phyloP scores from a whole-genome alignment of 176 grass and related monocot species.

The Oryza glaberrima region DNA sequence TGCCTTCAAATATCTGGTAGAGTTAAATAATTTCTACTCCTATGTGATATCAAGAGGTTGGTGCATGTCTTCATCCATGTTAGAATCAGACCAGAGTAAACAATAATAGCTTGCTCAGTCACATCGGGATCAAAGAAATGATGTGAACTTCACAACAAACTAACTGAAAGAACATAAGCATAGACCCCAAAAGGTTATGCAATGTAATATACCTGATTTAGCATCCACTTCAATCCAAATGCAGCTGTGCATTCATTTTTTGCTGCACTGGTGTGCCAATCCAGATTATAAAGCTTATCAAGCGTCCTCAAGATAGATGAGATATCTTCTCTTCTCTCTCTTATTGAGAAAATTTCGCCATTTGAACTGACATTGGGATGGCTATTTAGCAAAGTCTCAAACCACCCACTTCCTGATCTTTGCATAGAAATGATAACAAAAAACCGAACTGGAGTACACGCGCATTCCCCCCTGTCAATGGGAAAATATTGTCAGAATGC shows the following conservation, averaged over 20 bases:
- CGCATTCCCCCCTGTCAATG: slow-evolving; percentile 57
- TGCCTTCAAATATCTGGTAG: neutral
- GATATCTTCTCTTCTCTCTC: slow-evolving; percentile 59
- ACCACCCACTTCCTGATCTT: slow-evolving; percentile 98
- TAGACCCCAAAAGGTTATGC: neutral
- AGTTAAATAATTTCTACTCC: neutral
- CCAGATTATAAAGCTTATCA: slow-evolving; percentile 76
- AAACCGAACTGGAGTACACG: slow-evolving; percentile 74
- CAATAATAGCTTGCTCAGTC: neutral
- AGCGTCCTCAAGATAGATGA: slow-evolving; percentile 60
- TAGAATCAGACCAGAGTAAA: slow-evolving; percentile 3
- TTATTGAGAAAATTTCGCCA: slow-evolving; percentile 77
- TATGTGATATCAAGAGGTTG: neutral
- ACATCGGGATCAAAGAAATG: neutral
- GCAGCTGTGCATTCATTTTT: slow-evolving; percentile 92
- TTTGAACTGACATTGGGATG: slow-evolving; percentile 95
- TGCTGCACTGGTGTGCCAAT: slow-evolving; percentile 82
- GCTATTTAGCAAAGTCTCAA: slow-evolving; percentile 95
- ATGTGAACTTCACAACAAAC: neutral
- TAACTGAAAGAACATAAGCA: neutral
- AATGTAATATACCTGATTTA: slow-evolving; percentile 72
- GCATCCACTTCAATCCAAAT: slow-evolving; percentile 96
- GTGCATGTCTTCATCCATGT: neutral
- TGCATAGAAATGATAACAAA: slow-evolving; percentile 90
- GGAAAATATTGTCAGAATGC: slow-evolving; percentile 6